Evolutionary conservation across 2,329 filamentous ascomycete genomes (phyloP).

Genomic region (Mycosphaerella arachidis): DNA sequence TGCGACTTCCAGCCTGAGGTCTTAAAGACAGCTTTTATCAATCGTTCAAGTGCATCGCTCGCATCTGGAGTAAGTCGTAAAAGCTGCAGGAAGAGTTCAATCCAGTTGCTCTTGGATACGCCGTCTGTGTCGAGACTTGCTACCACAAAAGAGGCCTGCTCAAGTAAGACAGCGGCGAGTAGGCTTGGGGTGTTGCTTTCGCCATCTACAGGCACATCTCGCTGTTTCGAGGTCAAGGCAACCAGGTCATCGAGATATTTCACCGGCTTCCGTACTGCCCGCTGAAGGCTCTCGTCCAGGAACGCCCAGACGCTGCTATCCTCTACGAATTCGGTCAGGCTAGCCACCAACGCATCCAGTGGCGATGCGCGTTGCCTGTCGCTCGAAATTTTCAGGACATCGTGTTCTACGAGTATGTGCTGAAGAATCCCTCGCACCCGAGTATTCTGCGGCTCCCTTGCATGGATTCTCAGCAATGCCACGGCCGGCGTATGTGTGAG

Average conservation of each 20-base stretch:
- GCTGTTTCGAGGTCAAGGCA: conserved; percentile 34
- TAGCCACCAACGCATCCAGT: conserved; percentile 46
- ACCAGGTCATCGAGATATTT: conserved; percentile 74
- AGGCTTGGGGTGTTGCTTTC: conserved; percentile 50
- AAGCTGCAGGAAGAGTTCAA: conserved; percentile 18
- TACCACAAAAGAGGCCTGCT: conserved; percentile 67
- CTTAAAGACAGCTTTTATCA: conserved; percentile 1
- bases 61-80: conserved; percentile 11
- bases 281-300: conserved; percentile 75
- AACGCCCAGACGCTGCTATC: conserved; percentile 58
- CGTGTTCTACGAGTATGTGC: conserved; percentile 59
- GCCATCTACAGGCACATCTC: conserved; percentile 13
- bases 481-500: conserved; percentile 65
- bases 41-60: conserved; percentile 3
- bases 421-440: conserved; percentile 26
- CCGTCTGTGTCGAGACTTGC: conserved; percentile 12
- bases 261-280: conserved; percentile 71
- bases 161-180: conserved; percentile 63
- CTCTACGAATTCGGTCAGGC: conserved; percentile 27
- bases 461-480: conserved; percentile 60
- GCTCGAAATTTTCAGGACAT: conserved; percentile 52
- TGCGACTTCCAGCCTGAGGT: not conserved
- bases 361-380: conserved; percentile 32
- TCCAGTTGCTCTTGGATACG: conserved; percentile 18
- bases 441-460: conserved; percentile 40